Base-by-base conservation (phyloP, 1,139 yeast genomes). In the Yamadazyma dushanensis region DNA sequence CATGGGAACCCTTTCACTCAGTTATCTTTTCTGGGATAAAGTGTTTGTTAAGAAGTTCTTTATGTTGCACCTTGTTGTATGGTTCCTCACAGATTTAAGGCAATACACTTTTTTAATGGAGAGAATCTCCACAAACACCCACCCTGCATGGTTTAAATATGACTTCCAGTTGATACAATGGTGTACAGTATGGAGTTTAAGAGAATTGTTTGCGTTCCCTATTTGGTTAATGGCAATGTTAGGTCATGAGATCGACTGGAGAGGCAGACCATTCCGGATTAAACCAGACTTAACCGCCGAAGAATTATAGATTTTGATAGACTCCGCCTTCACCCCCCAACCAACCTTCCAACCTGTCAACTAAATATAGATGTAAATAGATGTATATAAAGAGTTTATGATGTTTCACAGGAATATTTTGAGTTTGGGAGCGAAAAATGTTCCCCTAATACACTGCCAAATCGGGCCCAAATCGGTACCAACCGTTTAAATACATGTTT, bases 201-300 rank as follows among this genome's bases (percentile, higher is more conserved):
- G 97, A 35, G 97, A 88, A 53, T 15, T 70, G 0, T 61, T 87
- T 40, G 96, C 96, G 1, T 63, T 88, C 22, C 96, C 96, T 0
- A 78, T 88, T 17, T 88, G 97, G 97, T 45, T 83, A 3, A 68
- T 65, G 26, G 95, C 96, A 1, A 83, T 88, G 83, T 50, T 70
- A 28, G 96, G 96, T 0, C 82, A 83, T 24, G 74, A 72, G 36
- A 83, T 88, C 26, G 83, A 80, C 42, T 88, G 97, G 97, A 67
- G 97, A 42, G 86, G 88, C 17, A 70, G 77, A 41, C 88, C 89
- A 3, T 88, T 87, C 54, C 66, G 66, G 43, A 88, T 88, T 45
- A 76, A 79, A 39, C 66, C 78, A 5, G 96, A 88, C 54, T 64
- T 86, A 40, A 80, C 88, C 2, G 95, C 95, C 0, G 90, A 80